phyloP scores from a whole-genome alignment of 1,284 basidiomycete genomes.

The Volvariella volvacea region DNA sequence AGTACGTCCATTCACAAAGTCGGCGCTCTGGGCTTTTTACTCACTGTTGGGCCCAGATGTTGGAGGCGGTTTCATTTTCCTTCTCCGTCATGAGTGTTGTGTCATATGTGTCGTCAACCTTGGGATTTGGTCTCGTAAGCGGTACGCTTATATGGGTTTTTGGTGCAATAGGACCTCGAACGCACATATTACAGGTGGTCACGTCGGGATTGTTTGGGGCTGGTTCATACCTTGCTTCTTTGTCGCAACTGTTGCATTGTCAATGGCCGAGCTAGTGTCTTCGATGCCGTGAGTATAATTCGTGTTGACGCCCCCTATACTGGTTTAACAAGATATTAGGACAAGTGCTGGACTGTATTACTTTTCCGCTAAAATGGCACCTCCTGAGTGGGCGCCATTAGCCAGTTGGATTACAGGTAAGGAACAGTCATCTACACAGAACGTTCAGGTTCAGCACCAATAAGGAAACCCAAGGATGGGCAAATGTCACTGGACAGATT shows the following conservation, averaged over 20 bases:
- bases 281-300: constrained; percentile 63
- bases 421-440: too few relatives aligned
- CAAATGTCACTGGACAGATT: constrained; percentile 27
- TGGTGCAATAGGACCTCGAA: background rate
- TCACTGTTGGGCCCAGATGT: constrained; percentile 37
- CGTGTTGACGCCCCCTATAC: constrained; percentile 1
- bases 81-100: constrained; percentile 74
- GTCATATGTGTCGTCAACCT: constrained; percentile 60
- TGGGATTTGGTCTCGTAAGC: constrained; percentile 55
- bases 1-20: too few relatives aligned
- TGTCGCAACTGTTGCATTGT: constrained; percentile 58
- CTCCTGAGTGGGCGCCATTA: constrained; percentile 47
- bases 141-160: constrained; percentile 25
- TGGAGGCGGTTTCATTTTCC: constrained; percentile 62
- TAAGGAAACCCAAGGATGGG: too few relatives aligned
- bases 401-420: constrained; percentile 73
- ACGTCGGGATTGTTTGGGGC: constrained; percentile 73
- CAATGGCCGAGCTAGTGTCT: constrained; percentile 68
- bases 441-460: too few relatives aligned
- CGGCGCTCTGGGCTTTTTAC: background rate
- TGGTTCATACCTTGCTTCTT: constrained; percentile 71
- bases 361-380: constrained; percentile 66
- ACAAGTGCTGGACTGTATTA: constrained; percentile 70
- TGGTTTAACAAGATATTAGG: too few relatives aligned
- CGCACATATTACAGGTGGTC: constrained; percentile 41